Evolutionary conservation across 2,329 filamentous ascomycete species (phyloP).

Genomic region (Pseudopithomyces chartarum): DNA sequence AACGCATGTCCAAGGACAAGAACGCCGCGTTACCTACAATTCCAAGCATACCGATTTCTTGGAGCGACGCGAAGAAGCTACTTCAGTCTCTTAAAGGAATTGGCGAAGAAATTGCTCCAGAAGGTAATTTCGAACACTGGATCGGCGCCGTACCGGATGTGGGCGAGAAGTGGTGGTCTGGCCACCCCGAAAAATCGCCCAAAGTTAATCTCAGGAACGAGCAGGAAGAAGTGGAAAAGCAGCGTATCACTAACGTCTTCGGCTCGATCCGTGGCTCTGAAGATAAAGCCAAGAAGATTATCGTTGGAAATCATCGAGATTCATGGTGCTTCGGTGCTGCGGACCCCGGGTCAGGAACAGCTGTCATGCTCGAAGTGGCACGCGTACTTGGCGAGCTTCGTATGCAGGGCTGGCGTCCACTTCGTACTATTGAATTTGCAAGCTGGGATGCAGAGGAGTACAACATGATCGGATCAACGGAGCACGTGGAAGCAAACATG

Average conservation of each 20-base stretch:
- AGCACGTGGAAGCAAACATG: slow-evolving; percentile 87
- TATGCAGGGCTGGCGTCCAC: slow-evolving; percentile 80
- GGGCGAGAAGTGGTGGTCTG: slow-evolving; percentile 78
- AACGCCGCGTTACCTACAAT: slow-evolving; percentile 78
- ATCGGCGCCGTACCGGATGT: slow-evolving; percentile 7
- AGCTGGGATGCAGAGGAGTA: slow-evolving; percentile 96
- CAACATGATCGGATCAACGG: slow-evolving; percentile 91
- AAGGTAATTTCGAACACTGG: slow-evolving; percentile 44
- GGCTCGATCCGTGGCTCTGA: slow-evolving; percentile 85
- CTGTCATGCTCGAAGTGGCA: slow-evolving; percentile 86
- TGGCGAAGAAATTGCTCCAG: slow-evolving; percentile 64
- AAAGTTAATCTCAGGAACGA: slow-evolving; percentile 82
- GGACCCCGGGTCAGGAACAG: slow-evolving; percentile 83
- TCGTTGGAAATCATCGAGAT: slow-evolving; percentile 93
- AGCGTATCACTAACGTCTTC: slow-evolving; percentile 91
- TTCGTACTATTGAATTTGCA: slow-evolving; percentile 95
- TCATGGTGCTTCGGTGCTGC: slow-evolving; percentile 88
- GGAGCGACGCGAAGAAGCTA: slow-evolving; percentile 83
- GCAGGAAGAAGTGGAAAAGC: slow-evolving; percentile 80
- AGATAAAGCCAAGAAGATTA: slow-evolving; percentile 78
- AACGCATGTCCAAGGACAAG: slow-evolving; percentile 71
- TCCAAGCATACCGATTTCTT: slow-evolving; percentile 86
- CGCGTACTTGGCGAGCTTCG: slow-evolving; percentile 82
- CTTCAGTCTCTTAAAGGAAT: slow-evolving; percentile 76
- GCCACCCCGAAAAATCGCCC: slow-evolving; percentile 70